Conservation (phyloP, 352 stramenopile species). For the Plasmopara halstedii region DNA sequence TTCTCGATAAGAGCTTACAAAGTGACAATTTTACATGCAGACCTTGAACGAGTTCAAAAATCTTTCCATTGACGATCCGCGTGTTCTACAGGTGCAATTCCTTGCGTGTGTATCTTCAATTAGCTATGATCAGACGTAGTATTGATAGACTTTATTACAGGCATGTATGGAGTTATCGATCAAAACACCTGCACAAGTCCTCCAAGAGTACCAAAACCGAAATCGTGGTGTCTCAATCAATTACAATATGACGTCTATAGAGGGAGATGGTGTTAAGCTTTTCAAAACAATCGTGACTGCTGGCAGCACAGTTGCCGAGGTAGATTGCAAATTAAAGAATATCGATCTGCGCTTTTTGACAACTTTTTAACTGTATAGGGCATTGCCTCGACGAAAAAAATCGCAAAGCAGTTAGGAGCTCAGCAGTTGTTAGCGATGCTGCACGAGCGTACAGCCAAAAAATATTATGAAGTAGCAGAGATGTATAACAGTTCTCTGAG, state of each 20-base stretch:
- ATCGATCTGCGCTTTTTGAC: conserved; percentile 3
- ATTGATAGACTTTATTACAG: conserved; percentile 16
- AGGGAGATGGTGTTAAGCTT: conserved; percentile 45
- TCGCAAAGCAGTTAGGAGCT: conserved; percentile 71
- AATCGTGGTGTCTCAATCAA: conserved; percentile 75
- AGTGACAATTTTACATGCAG: conserved; percentile 14
- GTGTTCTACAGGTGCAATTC: conserved; percentile 46
- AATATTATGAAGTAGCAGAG: conserved; percentile 60
- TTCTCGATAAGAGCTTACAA: not conserved
- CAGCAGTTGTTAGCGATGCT: conserved; percentile 64
- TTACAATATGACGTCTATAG: conserved; percentile 61
- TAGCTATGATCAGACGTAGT: conserved; percentile 1
- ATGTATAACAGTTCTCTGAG: conserved; percentile 59
- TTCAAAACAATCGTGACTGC: conserved; percentile 81
- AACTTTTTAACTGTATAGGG: conserved; percentile 28
- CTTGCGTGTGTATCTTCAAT: not conserved
- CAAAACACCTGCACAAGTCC: conserved; percentile 79
- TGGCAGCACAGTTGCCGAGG: conserved; percentile 59
- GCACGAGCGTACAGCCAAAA: conserved; percentile 38
- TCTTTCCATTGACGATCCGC: conserved; percentile 46
- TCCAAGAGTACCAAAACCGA: conserved; percentile 80
- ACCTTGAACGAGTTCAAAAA: conserved; percentile 61
- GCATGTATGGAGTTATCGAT: conserved; percentile 69
- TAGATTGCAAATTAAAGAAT: conserved; percentile 11
- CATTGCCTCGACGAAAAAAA: conserved; percentile 69